A percentile compares a stretch with the other conserved stretches of the same genome.
Conservation (phyloP, 2,329 filamentous ascomycete genomes). For the Lachnum nothofagi region DNA sequence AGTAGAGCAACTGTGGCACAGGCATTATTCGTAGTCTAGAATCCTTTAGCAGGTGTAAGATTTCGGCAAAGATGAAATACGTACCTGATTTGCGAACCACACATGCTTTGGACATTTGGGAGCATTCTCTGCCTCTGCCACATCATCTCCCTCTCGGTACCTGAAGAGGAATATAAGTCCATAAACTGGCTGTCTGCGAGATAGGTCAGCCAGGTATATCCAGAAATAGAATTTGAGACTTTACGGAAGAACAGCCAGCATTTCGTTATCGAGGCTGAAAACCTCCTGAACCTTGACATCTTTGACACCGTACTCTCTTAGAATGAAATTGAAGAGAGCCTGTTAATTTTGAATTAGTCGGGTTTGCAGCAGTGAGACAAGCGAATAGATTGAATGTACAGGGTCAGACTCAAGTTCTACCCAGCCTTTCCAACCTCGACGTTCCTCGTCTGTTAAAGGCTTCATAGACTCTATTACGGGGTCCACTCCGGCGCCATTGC, state of each 20-base stretch:
- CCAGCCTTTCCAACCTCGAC: slow-evolving; percentile 64
- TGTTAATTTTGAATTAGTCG: slow-evolving; percentile 31
- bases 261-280: slow-evolving; percentile 63
- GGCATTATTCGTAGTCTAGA: slow-evolving; percentile 70
- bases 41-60: not conserved
- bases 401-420: slow-evolving; percentile 87
- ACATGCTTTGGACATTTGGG: slow-evolving; percentile 57
- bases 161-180: slow-evolving; percentile 88
- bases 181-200: slow-evolving; percentile 63
- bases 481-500: slow-evolving; percentile 1
- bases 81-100: slow-evolving; percentile 92
- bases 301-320: slow-evolving; percentile 70
- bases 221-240: slow-evolving; percentile 20
- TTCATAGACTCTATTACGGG: slow-evolving; percentile 33
- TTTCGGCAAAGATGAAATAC: slow-evolving; percentile 16
- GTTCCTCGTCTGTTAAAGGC: slow-evolving; percentile 48
- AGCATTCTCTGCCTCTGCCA: slow-evolving; percentile 44
- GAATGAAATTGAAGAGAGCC: slow-evolving; percentile 81
- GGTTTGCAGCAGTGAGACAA: not conserved
- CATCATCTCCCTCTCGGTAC: slow-evolving; percentile 50
- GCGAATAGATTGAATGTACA: slow-evolving; percentile 42
- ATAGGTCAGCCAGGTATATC: slow-evolving; percentile 26
- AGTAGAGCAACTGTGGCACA: slow-evolving; percentile 90
- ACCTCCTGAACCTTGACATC: slow-evolving; percentile 73
- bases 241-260: slow-evolving; percentile 59